Conservation (phyloP, 2,329 filamentous ascomycete species). For the Elsinoe arachidis region DNA sequence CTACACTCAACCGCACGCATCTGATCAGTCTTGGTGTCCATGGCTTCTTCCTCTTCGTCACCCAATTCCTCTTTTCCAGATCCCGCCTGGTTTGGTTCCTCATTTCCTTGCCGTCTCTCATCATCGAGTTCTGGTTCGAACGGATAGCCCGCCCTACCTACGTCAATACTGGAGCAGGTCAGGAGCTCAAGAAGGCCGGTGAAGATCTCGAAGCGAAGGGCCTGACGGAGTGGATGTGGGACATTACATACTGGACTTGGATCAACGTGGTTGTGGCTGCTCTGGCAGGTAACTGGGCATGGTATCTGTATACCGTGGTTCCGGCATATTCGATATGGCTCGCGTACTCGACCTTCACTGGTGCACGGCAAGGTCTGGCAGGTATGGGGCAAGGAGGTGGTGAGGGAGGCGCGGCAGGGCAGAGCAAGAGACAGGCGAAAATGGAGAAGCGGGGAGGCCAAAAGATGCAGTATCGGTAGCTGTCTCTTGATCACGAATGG, state of each 20-base stretch:
- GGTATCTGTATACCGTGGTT: conserved; percentile 52
- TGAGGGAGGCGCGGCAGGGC: conserved; percentile 20
- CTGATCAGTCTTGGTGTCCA: conserved; percentile 66
- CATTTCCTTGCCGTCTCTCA: conserved; percentile 63
- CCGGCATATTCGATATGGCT: conserved; percentile 38
- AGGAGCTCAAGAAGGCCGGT: conserved; percentile 63
- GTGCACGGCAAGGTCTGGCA: conserved; percentile 34
- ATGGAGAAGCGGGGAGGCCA: conserved; percentile 45
- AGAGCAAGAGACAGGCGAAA: conserved; percentile 44
- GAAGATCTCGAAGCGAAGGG: conserved; percentile 83
- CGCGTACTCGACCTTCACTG: conserved; percentile 39
- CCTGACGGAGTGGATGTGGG: conserved; percentile 96
- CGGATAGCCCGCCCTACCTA: conserved; percentile 70
- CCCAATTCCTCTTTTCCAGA: conserved; percentile 46
- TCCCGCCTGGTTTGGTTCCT: conserved; percentile 58
- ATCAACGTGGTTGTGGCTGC: conserved; percentile 62
- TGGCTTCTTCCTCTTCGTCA: conserved; percentile 61
- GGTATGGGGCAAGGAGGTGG: conserved; percentile 30
- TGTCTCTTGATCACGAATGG: background rate
- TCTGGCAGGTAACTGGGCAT: conserved; percentile 71
- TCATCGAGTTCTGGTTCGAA: conserved; percentile 82
- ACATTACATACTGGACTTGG: conserved; percentile 93
- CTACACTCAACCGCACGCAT: conserved; percentile 73
- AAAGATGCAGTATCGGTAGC: conserved; percentile 39
- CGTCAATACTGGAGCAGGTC: conserved; percentile 46